Conservation (phyloP, 108 stramenopile species). For the Skeletonema tropicum region DNA sequence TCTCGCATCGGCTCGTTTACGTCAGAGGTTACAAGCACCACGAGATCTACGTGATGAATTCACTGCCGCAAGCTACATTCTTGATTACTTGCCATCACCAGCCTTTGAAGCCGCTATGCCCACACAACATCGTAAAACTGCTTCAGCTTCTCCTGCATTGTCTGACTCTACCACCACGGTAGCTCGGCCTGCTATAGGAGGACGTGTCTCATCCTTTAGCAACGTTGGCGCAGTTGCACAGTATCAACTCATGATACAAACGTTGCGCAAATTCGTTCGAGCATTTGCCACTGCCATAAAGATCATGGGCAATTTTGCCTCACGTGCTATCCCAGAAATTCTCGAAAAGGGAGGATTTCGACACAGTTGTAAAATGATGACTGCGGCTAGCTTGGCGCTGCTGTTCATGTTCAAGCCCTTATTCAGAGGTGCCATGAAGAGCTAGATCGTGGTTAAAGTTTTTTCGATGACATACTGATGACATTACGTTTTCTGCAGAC, state of each 20-base stretch:
- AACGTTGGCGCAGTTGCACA: constrained; percentile 5
- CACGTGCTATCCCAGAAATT: constrained; percentile 19
- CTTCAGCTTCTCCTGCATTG: not conserved
- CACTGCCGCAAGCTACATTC: not conserved
- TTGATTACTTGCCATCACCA: not conserved
- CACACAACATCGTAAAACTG: not conserved
- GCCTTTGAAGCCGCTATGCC: constrained; percentile 15
- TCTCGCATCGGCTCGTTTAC: constrained; percentile 21
- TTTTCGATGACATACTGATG: not conserved
- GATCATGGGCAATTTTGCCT: constrained; percentile 21
- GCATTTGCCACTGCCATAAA: constrained; percentile 14
- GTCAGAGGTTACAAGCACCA: constrained; percentile 34
- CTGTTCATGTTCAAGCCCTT: constrained; percentile 33
- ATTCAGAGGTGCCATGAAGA: constrained; percentile 22
- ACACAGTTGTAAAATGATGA: constrained; percentile 17
- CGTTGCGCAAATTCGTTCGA: not conserved
- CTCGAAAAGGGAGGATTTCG: constrained; percentile 34
- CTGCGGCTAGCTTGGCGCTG: constrained; percentile 14
- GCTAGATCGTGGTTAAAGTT: not conserved
- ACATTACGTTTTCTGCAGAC: not conserved
- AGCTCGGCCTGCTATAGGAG: constrained; percentile 2
- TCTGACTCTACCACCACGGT: not conserved
- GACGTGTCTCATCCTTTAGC: constrained; percentile 14
- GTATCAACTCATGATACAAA: constrained; percentile 15
- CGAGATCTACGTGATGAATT: constrained; percentile 26